phyloP scores from a whole-genome alignment of 192 early-diverging fungal species.

The Helicostylum pulchrum region DNA sequence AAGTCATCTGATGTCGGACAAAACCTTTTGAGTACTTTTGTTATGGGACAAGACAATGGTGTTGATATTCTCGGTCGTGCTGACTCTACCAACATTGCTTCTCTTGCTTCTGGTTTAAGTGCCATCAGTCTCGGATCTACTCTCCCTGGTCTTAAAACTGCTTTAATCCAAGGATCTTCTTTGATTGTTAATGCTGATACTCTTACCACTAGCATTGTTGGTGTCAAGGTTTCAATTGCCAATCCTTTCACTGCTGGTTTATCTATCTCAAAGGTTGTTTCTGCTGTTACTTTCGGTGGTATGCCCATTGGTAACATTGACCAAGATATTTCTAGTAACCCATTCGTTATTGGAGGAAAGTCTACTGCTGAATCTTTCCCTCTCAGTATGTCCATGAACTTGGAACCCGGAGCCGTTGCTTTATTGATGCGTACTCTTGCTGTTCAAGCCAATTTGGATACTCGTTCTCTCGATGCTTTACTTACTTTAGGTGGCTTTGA shows the following conservation, averaged over 20 bases:
- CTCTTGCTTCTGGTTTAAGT: conserved; percentile 44
- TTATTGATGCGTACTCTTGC: conserved; percentile 46
- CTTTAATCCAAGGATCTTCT: conserved; percentile 40
- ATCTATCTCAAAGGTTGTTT: conserved; percentile 45
- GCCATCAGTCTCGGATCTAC: conserved; percentile 39
- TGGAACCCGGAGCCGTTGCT: conserved; percentile 46
- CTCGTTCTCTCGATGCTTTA: conserved; percentile 43
- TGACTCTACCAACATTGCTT: conserved; percentile 43
- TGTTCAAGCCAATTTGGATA: conserved; percentile 40
- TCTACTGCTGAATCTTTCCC: conserved; percentile 32
- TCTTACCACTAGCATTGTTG: conserved; percentile 40
- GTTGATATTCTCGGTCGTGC: conserved; percentile 43
- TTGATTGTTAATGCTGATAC: conserved; percentile 45
- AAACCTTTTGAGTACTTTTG: conserved; percentile 46
- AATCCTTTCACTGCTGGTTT: conserved; percentile 55
- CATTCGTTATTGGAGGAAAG: conserved; percentile 41
- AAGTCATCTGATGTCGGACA: conserved; percentile 41
- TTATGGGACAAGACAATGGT: conserved; percentile 41
- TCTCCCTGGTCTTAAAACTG: conserved; percentile 46
- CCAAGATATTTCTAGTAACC: conserved; percentile 40
- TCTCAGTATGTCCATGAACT: conserved; percentile 46
- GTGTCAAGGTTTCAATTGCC: conserved; percentile 44
- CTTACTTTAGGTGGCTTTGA: conserved; percentile 41
- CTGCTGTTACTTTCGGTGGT: conserved; percentile 42
- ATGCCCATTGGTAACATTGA: conserved; percentile 44